Conservation (phyloP, 139 green algal genomes). For the Picochlorum sp. region DNA sequence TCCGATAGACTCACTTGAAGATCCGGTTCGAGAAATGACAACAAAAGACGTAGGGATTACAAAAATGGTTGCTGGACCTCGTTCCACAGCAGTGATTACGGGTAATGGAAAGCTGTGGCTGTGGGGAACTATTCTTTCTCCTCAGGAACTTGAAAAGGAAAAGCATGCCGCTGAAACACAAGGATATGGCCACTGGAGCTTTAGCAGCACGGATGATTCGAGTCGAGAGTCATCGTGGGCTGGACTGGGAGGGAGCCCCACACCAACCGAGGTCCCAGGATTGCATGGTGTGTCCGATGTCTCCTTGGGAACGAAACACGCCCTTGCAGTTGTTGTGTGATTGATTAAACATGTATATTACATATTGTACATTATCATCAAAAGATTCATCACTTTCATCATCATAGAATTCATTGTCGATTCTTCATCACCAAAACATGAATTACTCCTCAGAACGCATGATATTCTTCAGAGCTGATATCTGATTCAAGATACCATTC, state of each 20-base stretch:
- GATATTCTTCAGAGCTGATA: not conserved
- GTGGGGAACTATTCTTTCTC: slow-evolving; percentile 3
- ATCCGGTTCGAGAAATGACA: slow-evolving; percentile 20
- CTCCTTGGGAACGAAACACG: slow-evolving; percentile 20
- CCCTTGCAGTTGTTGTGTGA: slow-evolving; percentile 15
- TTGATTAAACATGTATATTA: not conserved
- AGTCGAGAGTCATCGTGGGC: slow-evolving; percentile 7
- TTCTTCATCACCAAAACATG: not conserved
- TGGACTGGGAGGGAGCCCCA: slow-evolving; percentile 9
- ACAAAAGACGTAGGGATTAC: slow-evolving; percentile 17
- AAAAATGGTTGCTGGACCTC: slow-evolving; percentile 35
- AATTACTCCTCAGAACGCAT: not conserved
- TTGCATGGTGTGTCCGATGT: slow-evolving; percentile 20
- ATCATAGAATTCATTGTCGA: too few relatives aligned
- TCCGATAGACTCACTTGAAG: not conserved
- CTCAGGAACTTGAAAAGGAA: not conserved
- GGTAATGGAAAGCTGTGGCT: slow-evolving; percentile 36
- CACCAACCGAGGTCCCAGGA: slow-evolving; percentile 17
- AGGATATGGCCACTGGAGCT: slow-evolving; percentile 24
- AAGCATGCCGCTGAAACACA: slow-evolving; percentile 12
- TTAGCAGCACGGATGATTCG: slow-evolving; percentile 6
- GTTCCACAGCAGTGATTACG: slow-evolving; percentile 41
- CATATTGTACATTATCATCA: not conserved
- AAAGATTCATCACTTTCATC: too few relatives aligned
- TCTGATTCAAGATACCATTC: not conserved